Evolutionary conservation across 371 early-diverging fungal species (phyloP).

Genomic region (Mortierella sp.): DNA sequence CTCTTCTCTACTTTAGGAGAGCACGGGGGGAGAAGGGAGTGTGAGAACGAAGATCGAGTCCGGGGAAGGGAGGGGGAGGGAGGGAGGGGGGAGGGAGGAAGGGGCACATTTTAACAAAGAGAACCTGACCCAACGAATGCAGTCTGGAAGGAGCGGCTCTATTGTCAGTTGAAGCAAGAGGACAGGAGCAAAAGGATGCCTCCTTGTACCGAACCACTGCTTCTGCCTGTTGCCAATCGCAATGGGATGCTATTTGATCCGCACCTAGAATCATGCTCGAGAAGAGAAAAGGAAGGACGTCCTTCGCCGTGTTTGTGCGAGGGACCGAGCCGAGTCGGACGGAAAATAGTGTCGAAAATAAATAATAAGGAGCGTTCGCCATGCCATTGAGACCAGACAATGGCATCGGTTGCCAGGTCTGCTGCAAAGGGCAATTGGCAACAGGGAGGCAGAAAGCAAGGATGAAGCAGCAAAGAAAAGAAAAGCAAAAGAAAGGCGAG

Average conservation of each 20-base stretch:
- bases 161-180: not conserved
- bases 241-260: not conserved
- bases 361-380: too few relatives aligned
- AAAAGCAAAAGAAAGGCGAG: not conserved
- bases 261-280: not conserved
- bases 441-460: too few relatives aligned
- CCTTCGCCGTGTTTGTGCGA: not conserved
- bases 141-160: too few relatives aligned
- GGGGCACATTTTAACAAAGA: not conserved
- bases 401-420: not conserved
- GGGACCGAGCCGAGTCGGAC: slow-evolving; percentile 15
- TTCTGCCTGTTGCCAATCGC: not conserved
- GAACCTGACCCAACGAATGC: not conserved
- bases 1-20: not conserved
- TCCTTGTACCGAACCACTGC: not conserved
- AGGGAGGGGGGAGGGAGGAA: too few relatives aligned
- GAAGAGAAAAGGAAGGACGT: not conserved
- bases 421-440: not conserved
- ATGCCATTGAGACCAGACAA: not conserved
- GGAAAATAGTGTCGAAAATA: not conserved
- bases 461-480: not conserved
- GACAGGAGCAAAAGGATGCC: not conserved
- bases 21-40: not conserved
- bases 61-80: too few relatives aligned
- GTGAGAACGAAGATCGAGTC: not conserved